Evolutionary conservation across 2,329 filamentous ascomycete species (phyloP), one percentile per base, ranked within the genome.

Genomic region (Coleophoma cylindrospora): DNA sequence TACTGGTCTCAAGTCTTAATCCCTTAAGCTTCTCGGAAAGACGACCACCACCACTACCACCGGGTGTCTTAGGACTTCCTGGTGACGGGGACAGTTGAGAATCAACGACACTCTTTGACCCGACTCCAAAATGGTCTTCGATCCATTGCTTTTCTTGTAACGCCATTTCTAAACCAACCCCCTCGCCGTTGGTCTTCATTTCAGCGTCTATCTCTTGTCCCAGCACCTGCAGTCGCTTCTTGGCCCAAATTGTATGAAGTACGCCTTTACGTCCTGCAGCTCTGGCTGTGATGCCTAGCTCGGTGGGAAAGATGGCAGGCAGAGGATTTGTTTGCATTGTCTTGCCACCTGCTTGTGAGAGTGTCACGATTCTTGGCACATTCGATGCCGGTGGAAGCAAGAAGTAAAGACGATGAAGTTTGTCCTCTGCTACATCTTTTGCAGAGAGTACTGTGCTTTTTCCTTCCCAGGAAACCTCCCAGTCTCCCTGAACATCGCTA

Each of bases 91-190:
- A 69, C 7, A 38, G 15, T 45, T 66, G 63, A 53, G 67, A 58
- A 8, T 68, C 64, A 17, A 55, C 52, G 9, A 57, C 36, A 17
- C 54, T 34, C 47, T 48, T 57, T 45, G 59, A 43, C 1, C 57
- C 54, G 50, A 66, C 59, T 1, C 64, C 62, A 66, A 95, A 96
- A 59, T 91, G 89, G 43, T 84, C 75, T 61, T 89, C 80, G 47
- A 96, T 91, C 90, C 90, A 95, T 58, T 87, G 79, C 64, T 84
- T 88, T 68, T 96, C 91, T 51, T 89, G 82, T 44, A 89, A 66
- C 0, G 86, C 89, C 86, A 95, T 95, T 64, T 89, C 83, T 50
- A 95, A 71, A 2, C 87, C 91, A 15, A 96, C 81, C 17, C 91
- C 87, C 70, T 96, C 91, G 12, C 79, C 77, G 63, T 95, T 95